phyloP scores from a whole-genome alignment of 2,329 filamentous ascomycete genomes.

The Helminthosporium solani region DNA sequence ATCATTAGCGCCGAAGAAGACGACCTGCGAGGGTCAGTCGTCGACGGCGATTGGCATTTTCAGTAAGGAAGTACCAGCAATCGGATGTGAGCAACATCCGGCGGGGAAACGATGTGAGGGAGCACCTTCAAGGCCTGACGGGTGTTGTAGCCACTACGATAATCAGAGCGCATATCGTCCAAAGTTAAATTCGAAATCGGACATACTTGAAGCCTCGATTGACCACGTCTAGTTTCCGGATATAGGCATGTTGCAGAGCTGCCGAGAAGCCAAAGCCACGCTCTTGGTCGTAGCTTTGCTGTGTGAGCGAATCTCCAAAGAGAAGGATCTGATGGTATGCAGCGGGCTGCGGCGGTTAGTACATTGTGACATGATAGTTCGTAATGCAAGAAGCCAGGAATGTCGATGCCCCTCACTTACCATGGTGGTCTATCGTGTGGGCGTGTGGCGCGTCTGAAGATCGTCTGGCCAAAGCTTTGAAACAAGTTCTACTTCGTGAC shows the following conservation, averaged over 20 bases:
- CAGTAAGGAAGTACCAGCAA: conserved; percentile 58
- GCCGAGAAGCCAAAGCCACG: conserved; percentile 74
- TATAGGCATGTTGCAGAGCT: conserved; percentile 69
- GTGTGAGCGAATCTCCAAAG: conserved; percentile 86
- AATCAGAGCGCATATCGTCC: conserved; percentile 8
- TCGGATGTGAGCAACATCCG: conserved; percentile 60
- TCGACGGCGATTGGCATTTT: neutral
- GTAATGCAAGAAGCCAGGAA: neutral
- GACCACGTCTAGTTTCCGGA: conserved; percentile 77
- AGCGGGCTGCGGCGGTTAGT: conserved; percentile 21
- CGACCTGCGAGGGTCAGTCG: conserved; percentile 51
- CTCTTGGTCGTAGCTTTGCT: conserved; percentile 62
- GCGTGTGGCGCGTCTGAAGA: too few relatives aligned
- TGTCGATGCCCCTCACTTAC: conserved; percentile 4
- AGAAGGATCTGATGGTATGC: conserved; percentile 60
- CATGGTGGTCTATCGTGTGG: conserved; percentile 4
- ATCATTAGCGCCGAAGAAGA: conserved; percentile 92
- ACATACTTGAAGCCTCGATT: conserved; percentile 75
- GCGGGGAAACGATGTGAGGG: conserved; percentile 68
- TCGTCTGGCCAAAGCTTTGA: too few relatives aligned
- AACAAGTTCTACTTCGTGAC: too few relatives aligned
- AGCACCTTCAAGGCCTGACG: conserved; percentile 70
- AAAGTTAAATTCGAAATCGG: neutral
- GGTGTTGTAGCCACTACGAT: conserved; percentile 75
- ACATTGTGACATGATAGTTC: neutral